Percentiles rank a stretch among this genome's conserved stretches.
Evolutionary conservation across 129 eudicot species (phyloP).

Genomic region (Escallonia herrerae): DNA sequence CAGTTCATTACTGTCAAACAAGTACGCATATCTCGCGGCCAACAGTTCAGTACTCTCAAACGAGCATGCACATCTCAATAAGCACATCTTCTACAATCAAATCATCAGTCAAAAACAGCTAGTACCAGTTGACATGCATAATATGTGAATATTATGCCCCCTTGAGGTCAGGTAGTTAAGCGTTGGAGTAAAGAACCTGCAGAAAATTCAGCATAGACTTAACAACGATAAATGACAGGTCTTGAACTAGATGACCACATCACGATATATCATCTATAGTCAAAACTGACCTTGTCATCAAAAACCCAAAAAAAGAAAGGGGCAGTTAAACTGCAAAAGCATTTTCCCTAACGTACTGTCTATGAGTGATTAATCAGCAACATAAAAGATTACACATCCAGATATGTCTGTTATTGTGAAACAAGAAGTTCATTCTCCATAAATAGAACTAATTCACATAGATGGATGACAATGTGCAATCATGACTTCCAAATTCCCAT

Average conservation of each 20-base stretch:
- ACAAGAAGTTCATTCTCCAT: too few relatives aligned
- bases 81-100: not conserved
- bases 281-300: not conserved
- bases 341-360: too few relatives aligned
- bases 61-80: not conserved
- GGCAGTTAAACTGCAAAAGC: too few relatives aligned
- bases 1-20: not conserved
- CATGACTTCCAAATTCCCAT: too few relatives aligned
- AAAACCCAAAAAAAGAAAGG: too few relatives aligned
- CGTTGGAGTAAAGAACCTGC: constrained; percentile 92
- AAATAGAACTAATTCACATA: too few relatives aligned
- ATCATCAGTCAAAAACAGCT: constrained; percentile 11
- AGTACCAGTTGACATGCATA: constrained; percentile 92
- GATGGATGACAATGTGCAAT: too few relatives aligned
- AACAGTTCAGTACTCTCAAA: not conserved
- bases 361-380: too few relatives aligned
- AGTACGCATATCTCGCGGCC: not conserved
- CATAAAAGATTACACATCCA: too few relatives aligned
- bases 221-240: not conserved
- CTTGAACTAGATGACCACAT: not conserved
- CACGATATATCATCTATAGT: not conserved
- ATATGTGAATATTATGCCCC: constrained; percentile 59
- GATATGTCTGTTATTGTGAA: too few relatives aligned
- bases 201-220: not conserved
- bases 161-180: constrained; percentile 61